These are phyloP conservation scores for Blastocystis sp. DNA, from an alignment of 352 stramenopile species.

Conservation along the genomic window DNA sequence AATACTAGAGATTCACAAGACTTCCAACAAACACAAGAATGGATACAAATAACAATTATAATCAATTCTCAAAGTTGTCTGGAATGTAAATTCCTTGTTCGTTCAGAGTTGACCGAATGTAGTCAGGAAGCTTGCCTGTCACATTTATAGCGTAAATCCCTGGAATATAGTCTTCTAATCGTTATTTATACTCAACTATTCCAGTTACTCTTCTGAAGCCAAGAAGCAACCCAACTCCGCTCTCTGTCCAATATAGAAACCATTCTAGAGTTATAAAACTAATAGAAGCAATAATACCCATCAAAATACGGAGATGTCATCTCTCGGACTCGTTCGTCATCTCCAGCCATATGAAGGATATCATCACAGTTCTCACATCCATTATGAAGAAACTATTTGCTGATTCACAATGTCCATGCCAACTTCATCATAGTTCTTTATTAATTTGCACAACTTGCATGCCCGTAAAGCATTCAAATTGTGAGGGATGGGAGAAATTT, in stretches of 20 bases:
- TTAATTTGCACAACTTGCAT: slow-evolving; percentile 53
- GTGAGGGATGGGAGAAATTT: slow-evolving; percentile 27
- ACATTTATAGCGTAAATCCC: slow-evolving; percentile 55
- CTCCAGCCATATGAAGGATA: slow-evolving; percentile 47
- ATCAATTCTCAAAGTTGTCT: slow-evolving; percentile 49
- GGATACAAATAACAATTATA: background rate
- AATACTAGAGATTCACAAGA: no score
- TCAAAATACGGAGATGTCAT: slow-evolving; percentile 60
- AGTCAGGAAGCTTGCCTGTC: slow-evolving; percentile 22
- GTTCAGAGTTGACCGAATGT: slow-evolving; percentile 16
- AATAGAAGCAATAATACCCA: background rate
- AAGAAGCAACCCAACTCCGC: slow-evolving; percentile 35
- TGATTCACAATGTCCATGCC: background rate
- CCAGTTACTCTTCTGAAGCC: slow-evolving; percentile 37
- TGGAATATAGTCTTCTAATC: slow-evolving; percentile 1
- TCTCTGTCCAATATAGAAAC: slow-evolving; percentile 47
- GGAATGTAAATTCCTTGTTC: slow-evolving; percentile 4
- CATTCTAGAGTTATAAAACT: background rate
- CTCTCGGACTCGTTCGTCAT: slow-evolving; percentile 18
- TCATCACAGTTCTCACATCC: slow-evolving; percentile 56
- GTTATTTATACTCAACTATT: background rate
- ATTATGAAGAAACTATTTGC: slow-evolving; percentile 43
- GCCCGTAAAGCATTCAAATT: slow-evolving; percentile 35
- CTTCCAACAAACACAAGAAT: background rate
- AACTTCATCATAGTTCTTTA: slow-evolving; percentile 50